Conservation (phyloP, 208 protist genomes). For the Phytomonas sp. region DNA sequence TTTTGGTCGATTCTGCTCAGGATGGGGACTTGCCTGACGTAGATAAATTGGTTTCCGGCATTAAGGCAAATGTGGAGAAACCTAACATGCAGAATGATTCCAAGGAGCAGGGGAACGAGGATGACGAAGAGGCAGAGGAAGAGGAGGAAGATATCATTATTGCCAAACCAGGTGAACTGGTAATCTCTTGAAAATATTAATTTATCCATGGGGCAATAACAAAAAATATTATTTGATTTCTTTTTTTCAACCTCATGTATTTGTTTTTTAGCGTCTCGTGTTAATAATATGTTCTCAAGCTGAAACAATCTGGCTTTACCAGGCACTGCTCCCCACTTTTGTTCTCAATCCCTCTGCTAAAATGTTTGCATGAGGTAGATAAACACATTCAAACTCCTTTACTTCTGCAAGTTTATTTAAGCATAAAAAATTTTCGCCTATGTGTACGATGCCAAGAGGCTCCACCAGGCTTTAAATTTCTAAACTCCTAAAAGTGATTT, state of each 20-base stretch:
- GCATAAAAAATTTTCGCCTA: no score
- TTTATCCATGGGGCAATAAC: neutral
- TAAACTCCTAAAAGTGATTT: neutral
- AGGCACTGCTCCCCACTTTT: neutral
- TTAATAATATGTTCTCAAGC: neutral
- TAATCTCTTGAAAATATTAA: neutral
- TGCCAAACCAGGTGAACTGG: constrained; percentile 12
- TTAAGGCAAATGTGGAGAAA: neutral
- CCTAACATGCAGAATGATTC: neutral
- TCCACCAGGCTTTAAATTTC: no score
- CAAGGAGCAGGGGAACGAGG: constrained; percentile 8
- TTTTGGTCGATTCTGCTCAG: constrained; percentile 19
- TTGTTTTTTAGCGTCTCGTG: neutral
- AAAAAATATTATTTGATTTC: constrained; percentile 4
- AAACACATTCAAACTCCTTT: neutral
- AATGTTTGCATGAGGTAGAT: neutral
- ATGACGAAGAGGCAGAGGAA: constrained; percentile 26
- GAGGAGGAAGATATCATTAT: constrained; percentile 34
- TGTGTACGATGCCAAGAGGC: no score
- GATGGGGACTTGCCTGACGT: constrained; percentile 8
- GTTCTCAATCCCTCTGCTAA: neutral
- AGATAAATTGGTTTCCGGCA: neutral
- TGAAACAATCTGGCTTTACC: neutral
- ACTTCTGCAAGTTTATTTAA: neutral
- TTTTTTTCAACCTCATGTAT: neutral